Percentiles rank a stretch among this genome's conserved stretches.
Conservation (phyloP, 441 rosid genomes). For the Populus tomentosa region DNA sequence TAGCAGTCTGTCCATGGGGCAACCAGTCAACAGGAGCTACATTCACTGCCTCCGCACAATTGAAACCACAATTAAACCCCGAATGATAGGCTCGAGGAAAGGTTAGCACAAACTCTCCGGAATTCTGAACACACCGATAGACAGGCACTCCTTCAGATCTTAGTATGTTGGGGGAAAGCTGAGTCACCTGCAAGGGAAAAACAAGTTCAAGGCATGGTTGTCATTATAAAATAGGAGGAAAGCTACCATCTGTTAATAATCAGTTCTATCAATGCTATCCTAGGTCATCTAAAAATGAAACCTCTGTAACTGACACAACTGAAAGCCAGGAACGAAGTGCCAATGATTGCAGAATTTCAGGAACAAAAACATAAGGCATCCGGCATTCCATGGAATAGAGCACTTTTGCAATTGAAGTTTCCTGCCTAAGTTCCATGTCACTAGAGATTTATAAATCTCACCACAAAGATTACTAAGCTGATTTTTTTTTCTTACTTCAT, state of each 20-base stretch:
- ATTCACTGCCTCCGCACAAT: constrained; percentile 99
- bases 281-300: constrained; percentile 1
- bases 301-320: not conserved
- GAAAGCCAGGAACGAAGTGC: not conserved
- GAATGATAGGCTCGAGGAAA: constrained; percentile 99
- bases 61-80: constrained; percentile 95
- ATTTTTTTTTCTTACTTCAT: not conserved
- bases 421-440: not conserved
- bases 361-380: not conserved
- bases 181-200: constrained; percentile 73
- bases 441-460: not conserved
- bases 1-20: constrained; percentile 95
- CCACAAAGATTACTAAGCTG: not conserved
- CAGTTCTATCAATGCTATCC: constrained; percentile 5
- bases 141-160: constrained; percentile 91
- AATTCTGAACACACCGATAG: constrained; percentile 82
- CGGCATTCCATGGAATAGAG: not conserved
- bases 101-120: constrained; percentile 97
- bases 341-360: not conserved
- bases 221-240: not conserved
- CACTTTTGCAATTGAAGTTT: not conserved
- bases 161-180: constrained; percentile 90
- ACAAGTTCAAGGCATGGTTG: constrained; percentile 7
- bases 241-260: not conserved
- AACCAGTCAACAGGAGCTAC: constrained; percentile 99